Percentiles rank a stretch among this genome's conserved stretches.
Evolutionary conservation across 768 basidiomycete genomes (phyloP).

Genomic region (Serendipita sp.): DNA sequence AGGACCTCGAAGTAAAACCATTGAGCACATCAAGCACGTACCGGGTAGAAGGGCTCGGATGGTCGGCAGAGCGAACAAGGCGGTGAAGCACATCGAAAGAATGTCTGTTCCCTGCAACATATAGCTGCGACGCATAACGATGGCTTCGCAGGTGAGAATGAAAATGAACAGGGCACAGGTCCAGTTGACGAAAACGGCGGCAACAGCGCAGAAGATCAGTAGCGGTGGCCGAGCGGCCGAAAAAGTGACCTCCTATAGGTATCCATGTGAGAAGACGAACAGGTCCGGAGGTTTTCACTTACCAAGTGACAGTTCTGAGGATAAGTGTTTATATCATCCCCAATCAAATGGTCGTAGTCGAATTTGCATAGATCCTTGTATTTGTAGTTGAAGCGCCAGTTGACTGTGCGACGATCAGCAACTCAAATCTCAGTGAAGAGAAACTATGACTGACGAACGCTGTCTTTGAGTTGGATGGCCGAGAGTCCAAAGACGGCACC

Average conservation of each 20-base stretch:
- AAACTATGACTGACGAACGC: neutral
- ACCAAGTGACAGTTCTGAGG: neutral
- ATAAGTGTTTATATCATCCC: neutral
- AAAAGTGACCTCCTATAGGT: neutral
- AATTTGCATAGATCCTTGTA: neutral
- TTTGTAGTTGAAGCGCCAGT: neutral
- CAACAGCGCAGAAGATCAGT: neutral
- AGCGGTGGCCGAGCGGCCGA: neutral
- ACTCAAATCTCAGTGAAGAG: neutral
- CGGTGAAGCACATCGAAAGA: neutral
- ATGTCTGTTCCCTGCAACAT: neutral
- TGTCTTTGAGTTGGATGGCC: neutral
- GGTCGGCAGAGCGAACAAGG: neutral
- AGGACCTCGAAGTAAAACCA: too few species aligned
- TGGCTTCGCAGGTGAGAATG: neutral
- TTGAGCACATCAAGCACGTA: too few species aligned
- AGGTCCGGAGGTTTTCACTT: neutral
- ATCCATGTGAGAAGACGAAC: neutral
- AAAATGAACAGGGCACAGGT: neutral
- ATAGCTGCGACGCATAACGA: neutral
- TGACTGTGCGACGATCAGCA: neutral
- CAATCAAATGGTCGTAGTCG: neutral
- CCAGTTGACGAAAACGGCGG: constrained; percentile 3
- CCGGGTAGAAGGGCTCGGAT: neutral
- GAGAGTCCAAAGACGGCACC: neutral